These are phyloP conservation scores for Trametes coccinea DNA, from an alignment of 768 basidiomycete genomes.

Conservation along the genomic window DNA sequence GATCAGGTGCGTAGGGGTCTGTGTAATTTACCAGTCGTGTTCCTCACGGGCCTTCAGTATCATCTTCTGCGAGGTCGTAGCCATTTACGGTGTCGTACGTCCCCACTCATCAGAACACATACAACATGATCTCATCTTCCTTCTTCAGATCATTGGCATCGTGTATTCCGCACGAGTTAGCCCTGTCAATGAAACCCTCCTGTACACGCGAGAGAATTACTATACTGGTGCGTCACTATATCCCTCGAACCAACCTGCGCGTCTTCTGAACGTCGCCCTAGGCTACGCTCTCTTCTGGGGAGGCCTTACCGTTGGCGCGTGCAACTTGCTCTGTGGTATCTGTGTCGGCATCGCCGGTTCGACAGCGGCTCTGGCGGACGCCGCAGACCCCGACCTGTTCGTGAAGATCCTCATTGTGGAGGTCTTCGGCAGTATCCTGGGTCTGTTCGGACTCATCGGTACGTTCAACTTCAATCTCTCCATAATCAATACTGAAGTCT, in stretches of 20 bases:
- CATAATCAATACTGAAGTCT: constrained; percentile 1
- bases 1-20: constrained; percentile 65
- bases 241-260: neutral
- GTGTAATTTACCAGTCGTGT: neutral
- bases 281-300: constrained; percentile 97
- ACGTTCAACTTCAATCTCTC: constrained; percentile 33
- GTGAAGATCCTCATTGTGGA: constrained; percentile 98
- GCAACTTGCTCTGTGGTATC: constrained; percentile 93
- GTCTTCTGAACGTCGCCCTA: constrained; percentile 29
- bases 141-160: constrained; percentile 80
- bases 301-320: constrained; percentile 89
- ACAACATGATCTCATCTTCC: neutral
- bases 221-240: constrained; percentile 66
- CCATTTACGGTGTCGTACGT: constrained; percentile 94
- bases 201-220: constrained; percentile 88
- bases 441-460: constrained; percentile 93
- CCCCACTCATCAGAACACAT: neutral
- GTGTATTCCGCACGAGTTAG: constrained; percentile 87
- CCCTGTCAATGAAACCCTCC: constrained; percentile 55
- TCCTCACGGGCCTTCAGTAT: constrained; percentile 54
- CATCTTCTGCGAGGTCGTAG: constrained; percentile 99
- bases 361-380: constrained; percentile 93
- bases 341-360: constrained; percentile 95
- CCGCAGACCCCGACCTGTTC: constrained; percentile 91
- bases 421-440: constrained; percentile 89